Evolutionary conservation across 2,329 filamentous ascomycete genomes (phyloP).

Genomic region (Ilyonectria robusta): DNA sequence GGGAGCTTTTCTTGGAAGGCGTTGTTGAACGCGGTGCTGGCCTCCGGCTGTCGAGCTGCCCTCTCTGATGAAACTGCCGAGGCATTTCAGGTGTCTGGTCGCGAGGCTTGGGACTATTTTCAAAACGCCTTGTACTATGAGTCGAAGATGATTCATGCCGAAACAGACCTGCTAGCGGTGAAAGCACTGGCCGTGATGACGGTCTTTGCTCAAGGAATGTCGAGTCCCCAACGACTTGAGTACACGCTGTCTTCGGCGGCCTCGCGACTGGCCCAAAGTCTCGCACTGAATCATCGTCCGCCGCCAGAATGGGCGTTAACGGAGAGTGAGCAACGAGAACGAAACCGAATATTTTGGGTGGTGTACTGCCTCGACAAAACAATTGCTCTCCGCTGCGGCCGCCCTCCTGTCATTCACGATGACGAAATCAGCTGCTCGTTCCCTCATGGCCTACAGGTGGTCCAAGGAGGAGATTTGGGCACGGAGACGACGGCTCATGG

Average conservation of each 20-base stretch:
- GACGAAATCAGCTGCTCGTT: conserved; percentile 13
- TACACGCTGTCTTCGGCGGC: conserved; percentile 9
- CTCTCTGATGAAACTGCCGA: conserved; percentile 16
- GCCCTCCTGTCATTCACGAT: conserved; percentile 3
- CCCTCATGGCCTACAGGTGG: background rate
- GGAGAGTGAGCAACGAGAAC: background rate
- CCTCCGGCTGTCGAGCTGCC: conserved; percentile 19
- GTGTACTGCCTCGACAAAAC: conserved; percentile 24
- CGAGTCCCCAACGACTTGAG: conserved; percentile 19
- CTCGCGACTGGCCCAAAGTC: conserved; percentile 12
- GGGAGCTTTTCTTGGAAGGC: conserved; percentile 4
- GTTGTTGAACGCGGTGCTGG: conserved; percentile 17
- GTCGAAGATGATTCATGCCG: conserved; percentile 3
- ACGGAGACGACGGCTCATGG: too few species aligned
- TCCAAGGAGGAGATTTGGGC: too few species aligned
- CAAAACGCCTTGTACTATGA: conserved; percentile 9
- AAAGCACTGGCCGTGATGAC: conserved; percentile 21
- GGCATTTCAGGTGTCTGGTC: conserved; percentile 9
- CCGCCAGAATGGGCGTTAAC: background rate
- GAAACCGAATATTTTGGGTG: conserved; percentile 20
- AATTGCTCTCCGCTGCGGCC: conserved; percentile 16
- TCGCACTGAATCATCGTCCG: background rate
- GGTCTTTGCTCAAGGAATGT: conserved; percentile 22
- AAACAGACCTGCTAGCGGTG: conserved; percentile 11
- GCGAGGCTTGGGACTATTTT: conserved; percentile 16